A percentile compares a stretch with the other conserved stretches of the same genome.
Conservation (phyloP, 2,329 filamentous ascomycete species). For the Fusarium sp. region DNA sequence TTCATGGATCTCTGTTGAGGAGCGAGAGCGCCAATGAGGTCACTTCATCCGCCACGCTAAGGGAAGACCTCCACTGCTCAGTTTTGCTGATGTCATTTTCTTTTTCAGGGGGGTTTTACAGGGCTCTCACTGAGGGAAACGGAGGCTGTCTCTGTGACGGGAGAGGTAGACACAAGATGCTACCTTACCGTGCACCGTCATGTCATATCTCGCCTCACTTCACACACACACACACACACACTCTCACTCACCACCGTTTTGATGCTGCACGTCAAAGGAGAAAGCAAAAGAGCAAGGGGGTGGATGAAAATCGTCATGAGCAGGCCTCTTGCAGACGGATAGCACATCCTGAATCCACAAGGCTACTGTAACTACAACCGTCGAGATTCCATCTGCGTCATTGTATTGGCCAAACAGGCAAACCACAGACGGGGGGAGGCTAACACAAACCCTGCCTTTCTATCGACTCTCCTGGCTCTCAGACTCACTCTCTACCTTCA, state of each 20-base stretch:
- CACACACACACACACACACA: not conserved
- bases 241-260: constrained; percentile 1
- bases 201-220: constrained; percentile 39
- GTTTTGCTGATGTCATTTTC: constrained; percentile 44
- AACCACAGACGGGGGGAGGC: not conserved
- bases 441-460: constrained; percentile 8
- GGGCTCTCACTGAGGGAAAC: constrained; percentile 1
- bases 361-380: constrained; percentile 22
- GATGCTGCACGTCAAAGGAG: constrained; percentile 23
- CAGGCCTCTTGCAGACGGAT: constrained; percentile 12
- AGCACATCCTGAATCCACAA: constrained; percentile 24
- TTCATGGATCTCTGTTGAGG: constrained; percentile 9
- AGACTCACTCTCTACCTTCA: not conserved
- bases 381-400: constrained; percentile 40
- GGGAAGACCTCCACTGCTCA: not conserved
- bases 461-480: not conserved
- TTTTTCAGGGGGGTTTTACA: constrained; percentile 3
- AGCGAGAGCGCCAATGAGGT: constrained; percentile 43
- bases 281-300: not conserved
- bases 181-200: constrained; percentile 36
- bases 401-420: constrained; percentile 30
- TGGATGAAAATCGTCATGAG: constrained; percentile 23
- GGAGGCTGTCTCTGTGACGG: constrained; percentile 5
- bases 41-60: constrained; percentile 36
- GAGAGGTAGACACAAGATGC: constrained; percentile 12